A percentile compares a stretch with the other conserved stretches of the same genome.
phyloP scores from a whole-genome alignment of 768 basidiomycete genomes.

The Melanogaster broomeanus region DNA sequence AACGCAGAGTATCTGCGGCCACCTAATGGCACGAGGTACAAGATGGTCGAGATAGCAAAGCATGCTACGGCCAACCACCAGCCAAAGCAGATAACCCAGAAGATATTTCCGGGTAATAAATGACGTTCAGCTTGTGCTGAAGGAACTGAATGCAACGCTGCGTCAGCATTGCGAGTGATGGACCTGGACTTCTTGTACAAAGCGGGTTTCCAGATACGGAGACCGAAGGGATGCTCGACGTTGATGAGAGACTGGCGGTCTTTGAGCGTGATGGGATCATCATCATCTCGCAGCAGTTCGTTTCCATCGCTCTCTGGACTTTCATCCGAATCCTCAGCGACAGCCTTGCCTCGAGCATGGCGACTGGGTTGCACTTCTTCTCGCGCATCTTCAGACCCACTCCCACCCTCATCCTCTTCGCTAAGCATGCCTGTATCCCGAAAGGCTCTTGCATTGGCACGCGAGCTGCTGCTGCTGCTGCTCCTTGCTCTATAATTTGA shows the following conservation, averaged over 20 bases:
- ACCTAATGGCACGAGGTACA: conserved; percentile 77
- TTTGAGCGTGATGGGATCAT: conserved; percentile 88
- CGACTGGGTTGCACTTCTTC: conserved; percentile 25
- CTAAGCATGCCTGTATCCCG: conserved; percentile 47
- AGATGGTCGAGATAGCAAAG: conserved; percentile 62
- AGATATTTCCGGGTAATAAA: conserved; percentile 89
- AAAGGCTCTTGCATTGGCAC: conserved; percentile 44
- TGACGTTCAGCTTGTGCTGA: conserved; percentile 93
- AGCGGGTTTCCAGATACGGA: conserved; percentile 99
- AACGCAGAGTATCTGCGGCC: conserved; percentile 84
- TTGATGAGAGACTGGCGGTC: conserved; percentile 98
- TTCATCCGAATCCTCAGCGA: conserved; percentile 43
- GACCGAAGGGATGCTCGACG: conserved; percentile 97
- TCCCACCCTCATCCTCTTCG: conserved; percentile 55
- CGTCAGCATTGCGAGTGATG: conserved; percentile 94
- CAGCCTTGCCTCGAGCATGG: conserved; percentile 42
- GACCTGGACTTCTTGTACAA: conserved; percentile 97
- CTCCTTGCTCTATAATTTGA: conserved; percentile 54
- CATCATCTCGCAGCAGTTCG: conserved; percentile 43
- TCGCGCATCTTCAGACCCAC: conserved; percentile 36
- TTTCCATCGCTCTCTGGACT: conserved; percentile 36
- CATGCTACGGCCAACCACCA: conserved; percentile 88
- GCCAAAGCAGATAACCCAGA: conserved; percentile 89
- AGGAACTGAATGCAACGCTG: conserved; percentile 88
- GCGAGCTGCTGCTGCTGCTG: conserved; percentile 62